Conservation (phyloP, 2,329 filamentous ascomycete genomes). For the Phyllosticta paracitricarpa region DNA sequence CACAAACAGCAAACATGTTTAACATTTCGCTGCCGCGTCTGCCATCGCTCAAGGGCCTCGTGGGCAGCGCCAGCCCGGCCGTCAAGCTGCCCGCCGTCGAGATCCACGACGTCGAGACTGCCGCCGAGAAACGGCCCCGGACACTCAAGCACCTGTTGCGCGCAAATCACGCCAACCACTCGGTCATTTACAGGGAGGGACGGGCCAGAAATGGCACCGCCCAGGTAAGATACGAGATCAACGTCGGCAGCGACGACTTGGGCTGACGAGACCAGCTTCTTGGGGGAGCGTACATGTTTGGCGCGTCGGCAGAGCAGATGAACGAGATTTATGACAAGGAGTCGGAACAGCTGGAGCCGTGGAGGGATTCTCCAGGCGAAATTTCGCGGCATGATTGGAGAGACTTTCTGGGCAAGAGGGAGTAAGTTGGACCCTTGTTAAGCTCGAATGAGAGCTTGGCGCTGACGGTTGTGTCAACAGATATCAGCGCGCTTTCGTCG, state of each 20-base stretch:
- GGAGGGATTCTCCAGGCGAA: slow-evolving; percentile 77
- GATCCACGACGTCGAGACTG: slow-evolving; percentile 69
- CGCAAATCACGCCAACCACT: slow-evolving; percentile 84
- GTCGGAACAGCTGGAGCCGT: slow-evolving; percentile 61
- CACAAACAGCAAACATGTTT: slow-evolving; percentile 4
- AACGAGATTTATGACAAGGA: slow-evolving; percentile 74
- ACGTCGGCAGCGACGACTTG: background rate
- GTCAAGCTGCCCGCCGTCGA: slow-evolving; percentile 56
- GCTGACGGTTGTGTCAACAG: slow-evolving; percentile 21
- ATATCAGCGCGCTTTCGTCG: slow-evolving; percentile 84
- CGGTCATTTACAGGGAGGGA: slow-evolving; percentile 67
- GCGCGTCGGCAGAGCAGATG: slow-evolving; percentile 62
- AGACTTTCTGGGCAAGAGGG: slow-evolving; percentile 66
- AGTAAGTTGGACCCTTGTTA: slow-evolving; percentile 32
- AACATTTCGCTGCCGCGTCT: slow-evolving; percentile 6
- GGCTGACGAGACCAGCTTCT: slow-evolving; percentile 46
- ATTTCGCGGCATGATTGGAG: slow-evolving; percentile 77
- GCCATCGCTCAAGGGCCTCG: slow-evolving; percentile 3
- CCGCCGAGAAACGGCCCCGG: slow-evolving; percentile 66
- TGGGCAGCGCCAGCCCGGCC: background rate
- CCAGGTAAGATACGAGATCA: slow-evolving; percentile 45
- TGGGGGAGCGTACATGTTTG: slow-evolving; percentile 75
- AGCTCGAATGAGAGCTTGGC: background rate
- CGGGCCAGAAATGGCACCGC: slow-evolving; percentile 74
- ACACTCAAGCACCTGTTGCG: slow-evolving; percentile 84